A percentile compares a stretch with the other conserved stretches of the same genome.
Conservation (phyloP, 2,329 filamentous ascomycete genomes). For the Aureobasidium sp. region DNA sequence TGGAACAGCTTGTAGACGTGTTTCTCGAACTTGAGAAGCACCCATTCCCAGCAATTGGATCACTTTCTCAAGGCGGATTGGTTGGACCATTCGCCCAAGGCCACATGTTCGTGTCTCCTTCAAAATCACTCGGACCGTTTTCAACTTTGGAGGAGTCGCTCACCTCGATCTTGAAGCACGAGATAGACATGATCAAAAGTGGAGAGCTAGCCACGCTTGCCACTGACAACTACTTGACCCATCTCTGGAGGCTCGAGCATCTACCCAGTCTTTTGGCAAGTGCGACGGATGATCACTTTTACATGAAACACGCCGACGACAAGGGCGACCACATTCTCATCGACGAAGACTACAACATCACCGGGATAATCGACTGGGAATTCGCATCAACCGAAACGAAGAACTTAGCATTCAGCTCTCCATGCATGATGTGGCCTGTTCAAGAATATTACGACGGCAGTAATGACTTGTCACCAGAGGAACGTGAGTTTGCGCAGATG, state of each 20-base stretch:
- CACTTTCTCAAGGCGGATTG: neutral
- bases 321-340: constrained; percentile 44
- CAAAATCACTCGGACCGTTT: neutral
- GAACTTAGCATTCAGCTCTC: neutral
- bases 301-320: constrained; percentile 39
- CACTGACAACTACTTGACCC: neutral
- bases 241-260: neutral
- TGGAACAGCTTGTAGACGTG: neutral
- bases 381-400: constrained; percentile 1
- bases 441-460: neutral
- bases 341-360: constrained; percentile 39
- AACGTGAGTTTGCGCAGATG: neutral
- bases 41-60: neutral
- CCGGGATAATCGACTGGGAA: constrained; percentile 41
- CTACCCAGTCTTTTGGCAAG: neutral
- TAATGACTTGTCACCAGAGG: neutral
- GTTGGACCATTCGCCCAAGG: constrained; percentile 1
- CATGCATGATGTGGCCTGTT: constrained; percentile 8
- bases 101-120: neutral
- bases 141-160: neutral
- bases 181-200: neutral
- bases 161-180: neutral
- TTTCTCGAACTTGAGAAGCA: neutral
- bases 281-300: constrained; percentile 18
- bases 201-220: constrained; percentile 4